Evolutionary conservation across 768 basidiomycete genomes (phyloP).

Genomic region (Mycena indigotica): DNA sequence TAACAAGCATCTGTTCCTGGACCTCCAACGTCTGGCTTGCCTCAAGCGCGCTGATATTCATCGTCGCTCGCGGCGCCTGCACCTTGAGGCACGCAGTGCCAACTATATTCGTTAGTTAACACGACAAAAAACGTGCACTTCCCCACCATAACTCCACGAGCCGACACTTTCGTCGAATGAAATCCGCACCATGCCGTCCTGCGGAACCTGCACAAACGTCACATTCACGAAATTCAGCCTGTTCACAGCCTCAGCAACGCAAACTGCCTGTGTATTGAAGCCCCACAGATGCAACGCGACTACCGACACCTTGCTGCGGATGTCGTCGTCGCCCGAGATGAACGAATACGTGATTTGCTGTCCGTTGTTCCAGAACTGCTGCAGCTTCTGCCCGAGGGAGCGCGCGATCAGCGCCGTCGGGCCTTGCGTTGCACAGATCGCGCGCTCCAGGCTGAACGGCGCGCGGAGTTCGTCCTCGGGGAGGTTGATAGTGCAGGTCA

Average conservation of each 20-base stretch:
- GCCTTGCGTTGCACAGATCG: background rate
- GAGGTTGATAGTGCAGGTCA: background rate
- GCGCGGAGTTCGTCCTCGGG: background rate
- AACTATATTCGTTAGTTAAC: constrained; percentile 3
- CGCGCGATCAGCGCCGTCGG: background rate
- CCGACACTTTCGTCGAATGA: constrained; percentile 11
- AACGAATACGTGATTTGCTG: constrained; percentile 15
- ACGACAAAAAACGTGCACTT: background rate
- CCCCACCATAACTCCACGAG: constrained; percentile 20
- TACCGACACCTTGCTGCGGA: constrained; percentile 10
- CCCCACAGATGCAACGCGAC: no score
- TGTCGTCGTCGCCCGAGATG: constrained; percentile 18
- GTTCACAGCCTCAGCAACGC: background rate
- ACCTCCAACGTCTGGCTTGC: constrained; percentile 2
- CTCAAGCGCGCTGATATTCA: constrained; percentile 24
- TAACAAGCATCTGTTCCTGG: constrained; percentile 22
- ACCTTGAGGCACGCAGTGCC: constrained; percentile 14
- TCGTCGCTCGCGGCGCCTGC: constrained; percentile 6
- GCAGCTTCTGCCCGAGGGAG: background rate
- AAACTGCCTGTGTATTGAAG: background rate
- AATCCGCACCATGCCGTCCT: constrained; percentile 16
- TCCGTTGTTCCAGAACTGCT: background rate
- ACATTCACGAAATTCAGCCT: constrained; percentile 18
- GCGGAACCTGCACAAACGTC: constrained; percentile 6
- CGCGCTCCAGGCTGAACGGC: background rate